A percentile compares a stretch with the other conserved stretches of the same genome.
Conservation (phyloP, 73 alveolate genomes). For the Chromera velia region DNA sequence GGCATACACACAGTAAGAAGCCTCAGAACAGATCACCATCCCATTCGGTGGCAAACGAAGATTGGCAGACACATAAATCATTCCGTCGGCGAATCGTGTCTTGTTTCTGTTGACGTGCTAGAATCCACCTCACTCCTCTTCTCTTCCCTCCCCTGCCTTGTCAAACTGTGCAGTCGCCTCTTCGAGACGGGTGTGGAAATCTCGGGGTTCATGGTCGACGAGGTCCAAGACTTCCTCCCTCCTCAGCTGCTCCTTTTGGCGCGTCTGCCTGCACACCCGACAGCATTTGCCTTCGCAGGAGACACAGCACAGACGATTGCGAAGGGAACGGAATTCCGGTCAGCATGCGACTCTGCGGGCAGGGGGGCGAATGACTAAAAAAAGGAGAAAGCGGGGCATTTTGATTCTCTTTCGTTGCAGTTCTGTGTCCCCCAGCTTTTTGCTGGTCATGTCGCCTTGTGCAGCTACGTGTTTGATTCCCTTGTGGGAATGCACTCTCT, state of each 20-base stretch:
- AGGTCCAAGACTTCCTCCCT: conserved; percentile 35
- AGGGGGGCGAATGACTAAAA: not conserved
- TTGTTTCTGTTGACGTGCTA: too few relatives aligned
- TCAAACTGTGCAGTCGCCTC: too few relatives aligned
- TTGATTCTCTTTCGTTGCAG: not conserved
- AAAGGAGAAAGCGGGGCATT: not conserved
- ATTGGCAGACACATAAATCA: too few relatives aligned
- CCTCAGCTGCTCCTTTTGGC: conserved; percentile 20
- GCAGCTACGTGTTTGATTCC: conserved; percentile 24
- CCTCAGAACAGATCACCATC: too few relatives aligned
- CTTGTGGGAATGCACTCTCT: too few relatives aligned
- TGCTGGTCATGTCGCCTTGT: not conserved
- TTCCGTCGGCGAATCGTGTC: too few relatives aligned
- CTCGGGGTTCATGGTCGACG: conserved; percentile 25
- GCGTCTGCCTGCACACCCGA: not conserved
- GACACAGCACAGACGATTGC: conserved; percentile 43
- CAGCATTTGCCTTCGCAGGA: not conserved
- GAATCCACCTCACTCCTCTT: too few relatives aligned
- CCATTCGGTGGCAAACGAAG: too few relatives aligned
- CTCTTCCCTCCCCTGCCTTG: too few relatives aligned
- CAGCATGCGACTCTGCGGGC: not conserved
- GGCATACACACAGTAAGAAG: too few relatives aligned
- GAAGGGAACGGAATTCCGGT: conserved; percentile 6
- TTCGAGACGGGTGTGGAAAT: too few relatives aligned
- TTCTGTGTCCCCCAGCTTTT: not conserved